These are phyloP conservation scores for Bruguiera hainesii DNA, from an alignment of 441 rosid genomes.

Conservation along the genomic window DNA sequence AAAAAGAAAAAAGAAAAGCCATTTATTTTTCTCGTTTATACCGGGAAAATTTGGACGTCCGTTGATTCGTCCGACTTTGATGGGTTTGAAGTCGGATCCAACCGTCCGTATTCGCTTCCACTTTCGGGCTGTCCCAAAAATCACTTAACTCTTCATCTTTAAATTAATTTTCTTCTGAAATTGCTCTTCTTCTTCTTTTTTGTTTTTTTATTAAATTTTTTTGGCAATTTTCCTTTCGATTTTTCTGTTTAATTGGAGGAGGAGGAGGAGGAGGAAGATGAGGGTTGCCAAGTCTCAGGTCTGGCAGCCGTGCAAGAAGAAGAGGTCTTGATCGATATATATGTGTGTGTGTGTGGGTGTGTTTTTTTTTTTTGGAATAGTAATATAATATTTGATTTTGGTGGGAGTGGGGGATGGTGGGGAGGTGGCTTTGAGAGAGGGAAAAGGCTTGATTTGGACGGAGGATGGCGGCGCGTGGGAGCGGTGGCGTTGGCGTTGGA, in stretches of 20 bases:
- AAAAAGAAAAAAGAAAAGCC: neutral
- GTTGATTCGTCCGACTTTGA: slow-evolving; percentile 21
- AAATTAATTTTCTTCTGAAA: too few relatives aligned
- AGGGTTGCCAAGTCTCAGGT: slow-evolving; percentile 84
- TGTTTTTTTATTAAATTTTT: too few relatives aligned
- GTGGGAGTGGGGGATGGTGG: neutral
- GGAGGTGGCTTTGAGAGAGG: neutral
- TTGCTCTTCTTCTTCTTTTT: too few relatives aligned
- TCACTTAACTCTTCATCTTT: too few relatives aligned
- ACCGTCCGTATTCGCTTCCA: neutral
- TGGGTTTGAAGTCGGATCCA: slow-evolving; percentile 26
- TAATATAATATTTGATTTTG: too few relatives aligned
- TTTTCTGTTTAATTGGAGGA: too few relatives aligned
- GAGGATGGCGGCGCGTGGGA: slow-evolving; percentile 48
- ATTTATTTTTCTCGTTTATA: neutral
- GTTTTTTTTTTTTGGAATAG: too few relatives aligned
- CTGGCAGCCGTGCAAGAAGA: slow-evolving; percentile 99
- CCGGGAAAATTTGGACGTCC: neutral
- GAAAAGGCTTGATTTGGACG: neutral
- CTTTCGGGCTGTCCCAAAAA: neutral
- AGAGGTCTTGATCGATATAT: slow-evolving; percentile 50
- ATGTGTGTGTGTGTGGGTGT: too few relatives aligned
- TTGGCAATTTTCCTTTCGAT: too few relatives aligned
- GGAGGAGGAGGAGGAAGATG: slow-evolving; percentile 27
- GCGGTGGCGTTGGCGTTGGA: slow-evolving; percentile 13